These are phyloP conservation scores for Saccharomycopsis synnaedendra DNA, from an alignment of 805 yeast genomes.

Conservation along the genomic window DNA sequence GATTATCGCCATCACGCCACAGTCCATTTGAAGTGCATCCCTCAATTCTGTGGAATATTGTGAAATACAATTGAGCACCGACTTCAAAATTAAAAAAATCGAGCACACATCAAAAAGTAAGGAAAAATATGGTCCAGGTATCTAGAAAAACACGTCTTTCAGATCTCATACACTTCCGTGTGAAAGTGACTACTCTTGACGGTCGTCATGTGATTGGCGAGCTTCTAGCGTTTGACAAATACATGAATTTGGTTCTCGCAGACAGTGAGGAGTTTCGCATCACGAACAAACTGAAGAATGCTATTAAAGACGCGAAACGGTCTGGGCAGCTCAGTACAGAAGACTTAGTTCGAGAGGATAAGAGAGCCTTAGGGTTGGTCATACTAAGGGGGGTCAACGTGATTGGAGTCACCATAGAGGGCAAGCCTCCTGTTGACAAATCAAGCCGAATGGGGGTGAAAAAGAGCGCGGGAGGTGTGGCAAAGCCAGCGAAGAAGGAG, in stretches of 20 bases:
- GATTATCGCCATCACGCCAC: no score
- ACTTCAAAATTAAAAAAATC: no score
- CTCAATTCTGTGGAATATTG: no score
- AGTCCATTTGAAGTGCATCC: no score
- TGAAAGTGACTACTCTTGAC: conserved; percentile 68
- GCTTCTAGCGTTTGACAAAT: conserved; percentile 78
- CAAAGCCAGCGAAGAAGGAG: conserved; percentile 2
- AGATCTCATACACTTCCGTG: conserved; percentile 61
- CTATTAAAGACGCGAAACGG: conserved; percentile 25
- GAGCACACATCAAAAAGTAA: no score
- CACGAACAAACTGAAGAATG: conserved; percentile 43
- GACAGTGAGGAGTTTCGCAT: conserved; percentile 78
- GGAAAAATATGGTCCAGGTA: conserved; percentile 1
- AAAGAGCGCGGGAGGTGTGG: conserved; percentile 8
- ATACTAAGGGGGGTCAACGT: conserved; percentile 85
- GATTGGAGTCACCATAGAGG: conserved; percentile 32
- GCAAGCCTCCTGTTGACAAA: conserved; percentile 21
- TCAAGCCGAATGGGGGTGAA: conserved; percentile 14
- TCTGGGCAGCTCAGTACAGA: conserved; percentile 26
- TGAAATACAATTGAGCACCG: no score
- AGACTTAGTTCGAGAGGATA: conserved; percentile 44
- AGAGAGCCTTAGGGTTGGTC: conserved; percentile 67
- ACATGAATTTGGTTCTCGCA: conserved; percentile 74
- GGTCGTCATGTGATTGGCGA: conserved; percentile 70
- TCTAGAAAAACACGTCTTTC: conserved; percentile 21